Evolutionary conservation across 768 basidiomycete species (phyloP).

Genomic region (Termitomyces sp.): DNA sequence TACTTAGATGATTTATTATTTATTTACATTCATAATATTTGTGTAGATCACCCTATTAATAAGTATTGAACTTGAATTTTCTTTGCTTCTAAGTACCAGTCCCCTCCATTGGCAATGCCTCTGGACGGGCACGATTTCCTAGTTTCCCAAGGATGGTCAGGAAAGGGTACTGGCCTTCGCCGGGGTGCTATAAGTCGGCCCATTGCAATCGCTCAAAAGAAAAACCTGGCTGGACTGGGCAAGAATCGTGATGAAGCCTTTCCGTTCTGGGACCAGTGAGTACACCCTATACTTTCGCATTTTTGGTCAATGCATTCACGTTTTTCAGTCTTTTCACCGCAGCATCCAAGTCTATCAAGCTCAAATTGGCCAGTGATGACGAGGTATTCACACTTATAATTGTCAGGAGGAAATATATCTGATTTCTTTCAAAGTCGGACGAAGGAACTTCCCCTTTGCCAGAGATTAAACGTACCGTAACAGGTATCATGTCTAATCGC

Average conservation of each 20-base stretch:
- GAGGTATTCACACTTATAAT: slow-evolving; percentile 21
- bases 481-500: slow-evolving; percentile 75
- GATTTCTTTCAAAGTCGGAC: slow-evolving; percentile 7
- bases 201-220: slow-evolving; percentile 78
- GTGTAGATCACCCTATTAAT: no score
- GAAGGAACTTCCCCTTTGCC: slow-evolving; percentile 1
- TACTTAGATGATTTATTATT: no score
- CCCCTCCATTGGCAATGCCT: slow-evolving; percentile 42
- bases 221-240: slow-evolving; percentile 80
- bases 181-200: slow-evolving; percentile 77
- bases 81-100: no score
- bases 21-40: no score
- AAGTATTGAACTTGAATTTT: no score
- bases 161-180: slow-evolving; percentile 82
- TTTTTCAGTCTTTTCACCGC: slow-evolving; percentile 71
- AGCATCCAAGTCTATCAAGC: slow-evolving; percentile 78
- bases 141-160: slow-evolving; percentile 82
- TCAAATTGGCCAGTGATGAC: slow-evolving; percentile 57
- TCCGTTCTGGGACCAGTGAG: slow-evolving; percentile 98
- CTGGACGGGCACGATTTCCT: slow-evolving; percentile 72
- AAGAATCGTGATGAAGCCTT: slow-evolving; percentile 94
- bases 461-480: slow-evolving; percentile 48
- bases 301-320: not conserved
- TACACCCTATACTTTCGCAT: not conserved
- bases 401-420: not conserved